Percentiles rank a stretch among this genome's conserved stretches.
phyloP scores from a whole-genome alignment of 1,284 basidiomycete genomes.

The Peniophora sp. region DNA sequence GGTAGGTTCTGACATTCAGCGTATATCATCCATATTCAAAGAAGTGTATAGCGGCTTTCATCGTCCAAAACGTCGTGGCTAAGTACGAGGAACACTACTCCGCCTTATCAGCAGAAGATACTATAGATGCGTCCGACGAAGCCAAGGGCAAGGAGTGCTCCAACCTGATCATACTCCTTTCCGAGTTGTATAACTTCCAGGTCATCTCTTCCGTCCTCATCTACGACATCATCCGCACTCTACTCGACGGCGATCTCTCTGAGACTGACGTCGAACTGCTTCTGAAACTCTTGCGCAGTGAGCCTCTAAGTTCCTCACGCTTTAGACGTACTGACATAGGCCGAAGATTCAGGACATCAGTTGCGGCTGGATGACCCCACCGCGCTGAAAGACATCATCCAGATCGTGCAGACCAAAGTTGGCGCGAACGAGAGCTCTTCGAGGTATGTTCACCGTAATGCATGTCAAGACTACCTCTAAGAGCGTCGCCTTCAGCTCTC shows the following conservation, averaged over 20 bases:
- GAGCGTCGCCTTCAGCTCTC: constrained; percentile 44
- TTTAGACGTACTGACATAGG: neutral
- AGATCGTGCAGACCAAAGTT: constrained; percentile 73
- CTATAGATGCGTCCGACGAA: constrained; percentile 20
- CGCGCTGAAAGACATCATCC: constrained; percentile 78
- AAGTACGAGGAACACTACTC: constrained; percentile 57
- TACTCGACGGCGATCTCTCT: constrained; percentile 59
- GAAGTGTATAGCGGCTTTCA: constrained; percentile 55
- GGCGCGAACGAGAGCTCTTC: constrained; percentile 45
- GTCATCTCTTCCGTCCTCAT: constrained; percentile 84
- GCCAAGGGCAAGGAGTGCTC: constrained; percentile 75
- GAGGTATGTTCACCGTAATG: constrained; percentile 36
- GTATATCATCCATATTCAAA: constrained; percentile 5
- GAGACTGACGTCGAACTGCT: constrained; percentile 86
- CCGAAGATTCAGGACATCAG: constrained; percentile 75
- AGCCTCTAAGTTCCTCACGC: constrained; percentile 21
- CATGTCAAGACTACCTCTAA: neutral
- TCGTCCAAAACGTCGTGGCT: constrained; percentile 63
- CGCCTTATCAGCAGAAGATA: constrained; percentile 13
- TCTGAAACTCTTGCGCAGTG: constrained; percentile 81
- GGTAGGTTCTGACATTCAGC: constrained; percentile 38
- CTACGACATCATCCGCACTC: constrained; percentile 82
- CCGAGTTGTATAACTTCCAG: constrained; percentile 94
- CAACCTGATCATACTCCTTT: constrained; percentile 83
- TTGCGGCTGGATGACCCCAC: constrained; percentile 84